Conservation (phyloP, 164 flowering plant species). For the Tetrastigma voinierianum region DNA sequence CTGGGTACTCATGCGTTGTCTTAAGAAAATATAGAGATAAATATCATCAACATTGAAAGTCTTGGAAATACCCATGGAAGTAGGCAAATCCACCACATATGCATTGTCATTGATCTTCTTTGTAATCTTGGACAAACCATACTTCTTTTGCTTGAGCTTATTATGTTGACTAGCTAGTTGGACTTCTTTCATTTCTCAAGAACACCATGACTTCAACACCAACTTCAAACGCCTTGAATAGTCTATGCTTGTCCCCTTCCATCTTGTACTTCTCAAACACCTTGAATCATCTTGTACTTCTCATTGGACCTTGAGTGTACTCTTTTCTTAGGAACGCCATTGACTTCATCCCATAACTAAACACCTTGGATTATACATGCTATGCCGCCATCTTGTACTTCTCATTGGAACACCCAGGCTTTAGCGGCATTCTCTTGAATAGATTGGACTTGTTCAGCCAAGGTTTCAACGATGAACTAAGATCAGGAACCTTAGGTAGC, state of each 20-base stretch:
- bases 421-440: background rate
- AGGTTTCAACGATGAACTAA: background rate
- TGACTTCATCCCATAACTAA: constrained; percentile 4
- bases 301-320: background rate
- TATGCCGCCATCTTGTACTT: constrained; percentile 1
- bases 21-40: too few species aligned
- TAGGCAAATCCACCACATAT: background rate
- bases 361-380: background rate
- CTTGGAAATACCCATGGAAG: background rate
- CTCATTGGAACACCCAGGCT: background rate
- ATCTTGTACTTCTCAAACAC: too few species aligned
- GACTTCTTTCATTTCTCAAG: too few species aligned
- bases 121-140: background rate
- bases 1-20: too few species aligned
- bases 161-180: too few species aligned
- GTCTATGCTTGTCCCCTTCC: too few species aligned
- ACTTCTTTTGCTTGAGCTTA: background rate
- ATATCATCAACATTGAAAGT: background rate
- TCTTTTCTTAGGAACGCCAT: constrained; percentile 12
- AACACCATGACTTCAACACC: too few species aligned
- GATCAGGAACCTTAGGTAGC: background rate
- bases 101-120: background rate
- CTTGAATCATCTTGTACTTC: background rate
- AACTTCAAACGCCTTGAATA: too few species aligned
- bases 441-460: background rate